Evolutionary conservation across 495 filamentous ascomycete species (phyloP).

Genomic region (Podospora fimiseda): DNA sequence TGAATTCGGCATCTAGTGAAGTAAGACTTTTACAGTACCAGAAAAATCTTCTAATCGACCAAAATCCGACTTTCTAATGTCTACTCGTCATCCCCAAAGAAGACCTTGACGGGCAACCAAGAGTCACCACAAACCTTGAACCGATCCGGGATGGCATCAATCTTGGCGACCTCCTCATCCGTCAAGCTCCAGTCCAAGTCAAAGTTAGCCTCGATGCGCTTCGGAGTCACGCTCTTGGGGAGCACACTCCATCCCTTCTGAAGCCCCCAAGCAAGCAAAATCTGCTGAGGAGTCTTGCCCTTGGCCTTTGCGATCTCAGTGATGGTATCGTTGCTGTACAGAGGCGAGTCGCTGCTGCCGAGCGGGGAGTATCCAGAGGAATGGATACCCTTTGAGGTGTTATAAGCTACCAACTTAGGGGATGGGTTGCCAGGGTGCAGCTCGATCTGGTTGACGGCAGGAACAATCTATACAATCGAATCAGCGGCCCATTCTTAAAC

Average conservation of each 20-base stretch:
- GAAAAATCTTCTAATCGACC: no score
- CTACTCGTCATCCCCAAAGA: conserved; percentile 76
- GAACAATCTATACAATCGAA: conserved; percentile 50
- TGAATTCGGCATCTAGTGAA: no score
- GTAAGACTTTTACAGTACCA: no score
- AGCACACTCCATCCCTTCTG: conserved; percentile 69
- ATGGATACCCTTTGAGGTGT: conserved; percentile 62
- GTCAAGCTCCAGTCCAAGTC: conserved; percentile 60
- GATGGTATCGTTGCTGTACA: conserved; percentile 56
- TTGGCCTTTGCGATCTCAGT: conserved; percentile 56
- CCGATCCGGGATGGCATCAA: conserved; percentile 58
- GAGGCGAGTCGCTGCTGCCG: conserved; percentile 48
- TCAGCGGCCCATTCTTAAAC: conserved; percentile 23
- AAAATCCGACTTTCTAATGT: background rate
- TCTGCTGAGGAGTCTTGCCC: conserved; percentile 61
- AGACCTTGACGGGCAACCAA: conserved; percentile 73
- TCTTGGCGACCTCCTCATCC: conserved; percentile 54
- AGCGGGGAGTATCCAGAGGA: conserved; percentile 63
- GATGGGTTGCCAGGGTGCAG: conserved; percentile 77
- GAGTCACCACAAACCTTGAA: conserved; percentile 68
- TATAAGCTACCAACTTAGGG: conserved; percentile 72
- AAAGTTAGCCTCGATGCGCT: conserved; percentile 55
- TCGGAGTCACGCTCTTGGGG: conserved; percentile 60
- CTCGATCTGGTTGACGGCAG: conserved; percentile 88
- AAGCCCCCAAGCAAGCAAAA: conserved; percentile 62